These are phyloP conservation scores for Cetradonia linearis DNA, from an alignment of 495 filamentous ascomycete genomes.

Conservation along the genomic window DNA sequence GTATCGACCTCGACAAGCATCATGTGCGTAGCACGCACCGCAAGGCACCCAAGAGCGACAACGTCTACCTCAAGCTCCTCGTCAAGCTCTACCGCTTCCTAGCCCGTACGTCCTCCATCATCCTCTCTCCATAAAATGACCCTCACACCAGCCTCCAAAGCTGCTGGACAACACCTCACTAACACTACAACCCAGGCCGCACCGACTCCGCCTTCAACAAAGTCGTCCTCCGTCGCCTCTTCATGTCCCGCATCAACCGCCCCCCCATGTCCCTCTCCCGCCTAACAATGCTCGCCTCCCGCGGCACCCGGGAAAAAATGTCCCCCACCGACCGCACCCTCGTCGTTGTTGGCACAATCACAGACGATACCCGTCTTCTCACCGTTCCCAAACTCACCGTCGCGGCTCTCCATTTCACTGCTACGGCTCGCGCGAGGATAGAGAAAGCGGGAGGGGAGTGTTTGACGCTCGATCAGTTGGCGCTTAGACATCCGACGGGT, in stretches of 20 bases:
- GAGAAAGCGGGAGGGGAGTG: constrained; percentile 85
- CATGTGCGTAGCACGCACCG: constrained; percentile 81
- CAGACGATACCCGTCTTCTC: constrained; percentile 90
- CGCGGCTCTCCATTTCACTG: constrained; percentile 90
- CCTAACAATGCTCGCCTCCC: constrained; percentile 57
- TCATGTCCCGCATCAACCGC: constrained; percentile 95
- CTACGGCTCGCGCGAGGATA: constrained; percentile 88
- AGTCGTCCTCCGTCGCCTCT: constrained; percentile 88
- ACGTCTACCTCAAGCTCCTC: constrained; percentile 92
- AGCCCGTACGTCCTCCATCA: constrained; percentile 60
- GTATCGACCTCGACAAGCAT: constrained; percentile 65
- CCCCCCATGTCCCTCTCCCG: constrained; percentile 88
- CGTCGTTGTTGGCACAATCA: constrained; percentile 86
- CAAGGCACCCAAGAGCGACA: constrained; percentile 95
- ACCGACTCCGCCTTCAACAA: constrained; percentile 97
- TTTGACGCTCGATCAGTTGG: constrained; percentile 92
- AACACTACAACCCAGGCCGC: constrained; percentile 49
- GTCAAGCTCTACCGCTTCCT: constrained; percentile 99
- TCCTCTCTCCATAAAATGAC: constrained; percentile 27
- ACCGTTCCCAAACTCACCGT: constrained; percentile 81
- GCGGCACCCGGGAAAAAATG: constrained; percentile 34
- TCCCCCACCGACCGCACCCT: constrained; percentile 63
- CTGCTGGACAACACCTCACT: neutral
- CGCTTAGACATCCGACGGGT: constrained; percentile 83
- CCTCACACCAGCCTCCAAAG: neutral